These are phyloP conservation scores for Rhizopogon vesiculosus DNA, from an alignment of 768 basidiomycete species.

Conservation along the genomic window DNA sequence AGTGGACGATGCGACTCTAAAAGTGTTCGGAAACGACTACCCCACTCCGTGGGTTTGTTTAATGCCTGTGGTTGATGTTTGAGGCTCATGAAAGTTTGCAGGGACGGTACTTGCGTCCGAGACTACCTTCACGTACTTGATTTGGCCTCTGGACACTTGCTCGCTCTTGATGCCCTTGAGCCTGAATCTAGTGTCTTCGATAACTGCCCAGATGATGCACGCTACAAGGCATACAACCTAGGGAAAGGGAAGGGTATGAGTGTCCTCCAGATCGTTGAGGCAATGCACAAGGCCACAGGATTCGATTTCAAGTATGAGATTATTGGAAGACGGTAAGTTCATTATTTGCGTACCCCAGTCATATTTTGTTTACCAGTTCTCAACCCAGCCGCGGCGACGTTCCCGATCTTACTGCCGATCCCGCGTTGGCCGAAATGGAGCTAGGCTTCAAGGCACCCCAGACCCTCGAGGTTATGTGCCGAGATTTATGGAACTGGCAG, in stretches of 20 bases:
- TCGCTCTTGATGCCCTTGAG: conserved; percentile 81
- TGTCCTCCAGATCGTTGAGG: conserved; percentile 90
- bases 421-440: conserved; percentile 84
- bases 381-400: conserved; percentile 80
- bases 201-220: conserved; percentile 44
- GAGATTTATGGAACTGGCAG: conserved; percentile 99
- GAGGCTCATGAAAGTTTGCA: conserved; percentile 19
- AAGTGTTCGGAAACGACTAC: conserved; percentile 97
- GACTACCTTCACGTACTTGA: conserved; percentile 95
- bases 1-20: conserved; percentile 59
- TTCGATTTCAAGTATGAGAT: conserved; percentile 87
- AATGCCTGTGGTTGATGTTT: not conserved
- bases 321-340: conserved; percentile 79
- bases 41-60: conserved; percentile 69
- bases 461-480: conserved; percentile 88
- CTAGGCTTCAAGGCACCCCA: conserved; percentile 85
- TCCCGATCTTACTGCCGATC: conserved; percentile 94
- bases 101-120: conserved; percentile 97
- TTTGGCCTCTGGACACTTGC: conserved; percentile 88
- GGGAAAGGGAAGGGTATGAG: conserved; percentile 91
- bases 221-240: conserved; percentile 94
- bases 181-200: conserved; percentile 55
- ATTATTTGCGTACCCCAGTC: not conserved
- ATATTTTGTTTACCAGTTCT: conserved; percentile 2
- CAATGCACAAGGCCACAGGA: conserved; percentile 89